These are phyloP conservation scores for Plasmopara muralis DNA, from an alignment of 352 stramenopile genomes.

Conservation along the genomic window DNA sequence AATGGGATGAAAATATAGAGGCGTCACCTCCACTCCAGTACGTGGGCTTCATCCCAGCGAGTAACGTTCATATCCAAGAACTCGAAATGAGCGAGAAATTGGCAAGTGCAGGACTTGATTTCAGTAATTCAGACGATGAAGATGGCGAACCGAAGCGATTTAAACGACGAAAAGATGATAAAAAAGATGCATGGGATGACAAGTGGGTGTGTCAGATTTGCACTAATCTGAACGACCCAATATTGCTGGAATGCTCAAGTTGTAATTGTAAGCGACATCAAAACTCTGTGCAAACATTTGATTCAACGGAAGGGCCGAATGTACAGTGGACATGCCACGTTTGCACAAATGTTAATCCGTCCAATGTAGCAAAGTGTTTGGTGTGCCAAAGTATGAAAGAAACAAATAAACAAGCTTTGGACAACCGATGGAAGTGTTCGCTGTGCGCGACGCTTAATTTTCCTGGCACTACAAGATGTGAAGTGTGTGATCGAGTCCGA, in stretches of 20 bases:
- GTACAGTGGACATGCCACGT: constrained; percentile 26
- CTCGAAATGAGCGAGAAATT: constrained; percentile 32
- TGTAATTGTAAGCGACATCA: constrained; percentile 15
- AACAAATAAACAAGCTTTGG: not conserved
- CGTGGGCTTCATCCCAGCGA: constrained; percentile 23
- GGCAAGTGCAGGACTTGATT: constrained; percentile 35
- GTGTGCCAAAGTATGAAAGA: constrained; percentile 15
- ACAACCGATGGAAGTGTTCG: constrained; percentile 19
- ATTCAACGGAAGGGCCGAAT: constrained; percentile 1
- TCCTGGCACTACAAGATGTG: constrained; percentile 12
- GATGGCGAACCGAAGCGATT: constrained; percentile 9
- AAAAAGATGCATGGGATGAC: constrained; percentile 14
- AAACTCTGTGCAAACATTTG: not conserved
- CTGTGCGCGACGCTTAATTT: constrained; percentile 21
- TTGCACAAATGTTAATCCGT: constrained; percentile 24
- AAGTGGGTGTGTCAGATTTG: constrained; percentile 29
- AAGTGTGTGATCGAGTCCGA: constrained; percentile 17
- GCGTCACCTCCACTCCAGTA: constrained; percentile 5
- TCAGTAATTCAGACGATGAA: constrained; percentile 51
- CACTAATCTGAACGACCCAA: constrained; percentile 22
- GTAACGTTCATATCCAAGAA: constrained; percentile 20
- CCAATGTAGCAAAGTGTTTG: constrained; percentile 13
- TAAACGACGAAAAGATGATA: constrained; percentile 2
- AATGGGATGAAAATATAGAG: constrained; percentile 4
- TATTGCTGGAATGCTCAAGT: constrained; percentile 12